phyloP scores from a whole-genome alignment of 768 basidiomycete genomes.

The Cystofilobasidium bisporidii region DNA sequence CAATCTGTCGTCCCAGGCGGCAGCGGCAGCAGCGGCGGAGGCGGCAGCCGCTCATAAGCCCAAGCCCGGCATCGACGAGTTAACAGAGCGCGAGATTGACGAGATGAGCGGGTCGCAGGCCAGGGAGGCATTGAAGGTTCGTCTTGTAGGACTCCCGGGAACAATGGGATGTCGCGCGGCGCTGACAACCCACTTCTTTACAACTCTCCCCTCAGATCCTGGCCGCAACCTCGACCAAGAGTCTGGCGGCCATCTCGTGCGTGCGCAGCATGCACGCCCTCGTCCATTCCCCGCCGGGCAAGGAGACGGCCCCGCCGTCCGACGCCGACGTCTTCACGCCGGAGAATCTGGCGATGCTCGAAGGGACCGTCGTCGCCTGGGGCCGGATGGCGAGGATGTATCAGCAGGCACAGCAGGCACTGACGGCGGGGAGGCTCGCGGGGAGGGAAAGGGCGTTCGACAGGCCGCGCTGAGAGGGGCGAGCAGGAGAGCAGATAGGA shows the following conservation, averaged over 20 bases:
- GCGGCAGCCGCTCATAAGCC: background rate
- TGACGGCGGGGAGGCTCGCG: background rate
- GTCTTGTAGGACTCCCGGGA: no score
- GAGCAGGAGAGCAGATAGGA: no score
- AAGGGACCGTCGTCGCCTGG: background rate
- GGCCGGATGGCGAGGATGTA: background rate
- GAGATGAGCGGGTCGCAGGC: constrained; percentile 20
- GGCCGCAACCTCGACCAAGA: background rate
- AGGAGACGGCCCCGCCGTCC: background rate
- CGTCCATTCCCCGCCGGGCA: background rate
- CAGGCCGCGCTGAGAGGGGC: no score
- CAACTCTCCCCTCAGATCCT: background rate
- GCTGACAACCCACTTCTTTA: background rate
- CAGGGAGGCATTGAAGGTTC: constrained; percentile 8
- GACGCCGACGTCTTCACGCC: background rate
- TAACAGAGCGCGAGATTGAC: constrained; percentile 10
- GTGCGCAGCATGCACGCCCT: background rate
- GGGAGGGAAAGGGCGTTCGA: background rate
- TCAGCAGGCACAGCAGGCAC: background rate
- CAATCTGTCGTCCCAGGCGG: background rate
- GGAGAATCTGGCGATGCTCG: constrained; percentile 2
- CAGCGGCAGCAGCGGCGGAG: background rate
- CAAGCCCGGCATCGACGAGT: background rate
- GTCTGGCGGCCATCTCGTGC: background rate
- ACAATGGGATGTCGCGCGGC: no score